Conservation (phyloP, 768 basidiomycete genomes). For the Sistotremastrum niveocremeum region DNA sequence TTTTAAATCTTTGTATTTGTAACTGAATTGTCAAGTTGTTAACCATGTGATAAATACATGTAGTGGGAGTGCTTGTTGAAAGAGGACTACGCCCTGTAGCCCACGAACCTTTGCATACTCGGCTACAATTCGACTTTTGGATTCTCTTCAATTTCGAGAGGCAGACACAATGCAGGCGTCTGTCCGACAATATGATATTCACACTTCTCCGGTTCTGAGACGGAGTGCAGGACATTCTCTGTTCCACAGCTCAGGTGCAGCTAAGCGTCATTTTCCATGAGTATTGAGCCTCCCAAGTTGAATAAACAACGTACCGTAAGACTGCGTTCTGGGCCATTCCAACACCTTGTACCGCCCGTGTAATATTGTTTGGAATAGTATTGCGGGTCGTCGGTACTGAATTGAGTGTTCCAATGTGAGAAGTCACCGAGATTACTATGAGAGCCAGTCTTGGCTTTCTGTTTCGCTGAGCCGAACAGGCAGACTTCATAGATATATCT, state of each 20-base stretch:
- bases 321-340: conserved; percentile 90
- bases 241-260: conserved; percentile 74
- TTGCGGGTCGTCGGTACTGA: conserved; percentile 44
- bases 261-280: conserved; percentile 22
- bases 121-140: conserved; percentile 18
- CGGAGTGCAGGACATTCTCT: conserved; percentile 64
- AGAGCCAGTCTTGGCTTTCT: conserved; percentile 78
- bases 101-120: too few relatives aligned
- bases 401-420: conserved; percentile 62
- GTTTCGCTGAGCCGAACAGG: conserved; percentile 76
- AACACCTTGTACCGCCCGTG: conserved; percentile 76
- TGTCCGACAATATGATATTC: conserved; percentile 84
- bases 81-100: not conserved
- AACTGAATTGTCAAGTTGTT: too few relatives aligned
- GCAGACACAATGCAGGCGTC: conserved; percentile 70
- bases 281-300: not conserved
- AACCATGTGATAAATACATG: too few relatives aligned
- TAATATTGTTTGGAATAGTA: conserved; percentile 81
- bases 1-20: too few relatives aligned
- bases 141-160: conserved; percentile 28
- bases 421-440: conserved; percentile 40
- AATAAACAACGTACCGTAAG: conserved; percentile 41
- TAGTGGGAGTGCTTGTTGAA: not conserved
- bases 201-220: conserved; percentile 91
- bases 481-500: conserved; percentile 95